Evolutionary conservation across 148 eudicot genomes (phyloP), one percentile per base, ranked within the genome.

Genomic region (Spergularia marina): DNA sequence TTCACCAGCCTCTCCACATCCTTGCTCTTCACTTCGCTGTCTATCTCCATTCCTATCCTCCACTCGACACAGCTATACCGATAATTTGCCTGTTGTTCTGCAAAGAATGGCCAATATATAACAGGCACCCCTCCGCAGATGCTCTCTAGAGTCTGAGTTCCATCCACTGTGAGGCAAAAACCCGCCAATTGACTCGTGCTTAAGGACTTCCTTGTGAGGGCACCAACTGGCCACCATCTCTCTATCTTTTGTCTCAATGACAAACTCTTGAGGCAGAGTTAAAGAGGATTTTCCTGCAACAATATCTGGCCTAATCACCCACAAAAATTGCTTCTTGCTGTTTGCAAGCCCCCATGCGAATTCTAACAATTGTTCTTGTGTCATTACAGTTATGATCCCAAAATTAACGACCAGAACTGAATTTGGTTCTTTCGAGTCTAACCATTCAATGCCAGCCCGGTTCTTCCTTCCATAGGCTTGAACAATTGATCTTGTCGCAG

Each of bases 321-420:
- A 87, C 14, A 89, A 49, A 10, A 89, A 89, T 1, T 65, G n/a
- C 34, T 78, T 71, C 20, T 84, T 77, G 69, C 90, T 89, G 25
- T 85, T 85, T 11, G 86, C 83, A 0, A 89, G 68, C 8, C 93
- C 93, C 95, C 90, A 88, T 2, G 90, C 91, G 70, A 90, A 81
- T 52, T 88, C 95, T 10, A 17, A 60, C 0, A 85, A 18, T 59
- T 89, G 87, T 1, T 77, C 41, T 4, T 71, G 53, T 6, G 86
- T 74, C 73, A 87, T 77, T 9, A 74, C 74, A 13, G 88, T 76
- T 3, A 89, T 84, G 65, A 90, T 91, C 2, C 89, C 94, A 59
- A 73, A 78, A 18, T 78, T 78, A 3, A 78, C 73, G 47, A 65
- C 73, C 47, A 78, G 11, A 12, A 90, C 94, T 13, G 88, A 84